Base-by-base conservation (phyloP, 768 basidiomycete genomes). In the Leccinum boreale region DNA sequence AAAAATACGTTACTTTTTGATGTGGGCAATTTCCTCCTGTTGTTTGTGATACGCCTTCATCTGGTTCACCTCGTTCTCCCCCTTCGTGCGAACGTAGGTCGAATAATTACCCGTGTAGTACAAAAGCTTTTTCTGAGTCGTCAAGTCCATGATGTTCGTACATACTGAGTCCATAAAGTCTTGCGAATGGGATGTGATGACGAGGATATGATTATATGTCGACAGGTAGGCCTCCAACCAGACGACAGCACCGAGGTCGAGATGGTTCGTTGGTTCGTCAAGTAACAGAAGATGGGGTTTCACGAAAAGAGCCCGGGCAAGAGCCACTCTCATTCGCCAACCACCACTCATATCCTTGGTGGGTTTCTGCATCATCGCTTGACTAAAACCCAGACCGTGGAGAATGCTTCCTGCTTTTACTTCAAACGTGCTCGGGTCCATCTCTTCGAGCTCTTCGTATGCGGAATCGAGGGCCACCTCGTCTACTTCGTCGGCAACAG, bases 31-130 rank as follows among this genome's bases (percentile, higher is more conserved):
- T 76, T 98, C 96, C 49, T 99, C 96, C 73, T 99, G 96, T 72
- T 99, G 96, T 76, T 99, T 99, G 66, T 86, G 70, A 75, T 98
- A 99, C 53, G 96, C 97, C 81, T 99, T 99, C 94, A 98, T 97
- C 79, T 97, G 94, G 75, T 98, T 99, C 70, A 94, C 89, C 79
- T 99, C 96, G 79, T 99, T 99, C 82, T 99, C 96, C 66, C 78
- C 67, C 81, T 90, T 95, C 57, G 96, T 98, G 71, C 93, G 87
- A 64, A 98, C 95, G 76, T 94, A 98, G n/a, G 91, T 93, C 50
- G 93, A 81, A 78, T 97, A 98, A 75, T 98, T 98, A 78, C 95
- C 96, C 61, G 86, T 85, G 75, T 98, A 98, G 74, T 97, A 97
- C 42, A 91, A 79, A 56, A 98, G 80, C 73, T 93, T 95, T 81